Evolutionary conservation across 2,329 filamentous ascomycete species (phyloP).

Genomic region (Fusarium euwallaceae): DNA sequence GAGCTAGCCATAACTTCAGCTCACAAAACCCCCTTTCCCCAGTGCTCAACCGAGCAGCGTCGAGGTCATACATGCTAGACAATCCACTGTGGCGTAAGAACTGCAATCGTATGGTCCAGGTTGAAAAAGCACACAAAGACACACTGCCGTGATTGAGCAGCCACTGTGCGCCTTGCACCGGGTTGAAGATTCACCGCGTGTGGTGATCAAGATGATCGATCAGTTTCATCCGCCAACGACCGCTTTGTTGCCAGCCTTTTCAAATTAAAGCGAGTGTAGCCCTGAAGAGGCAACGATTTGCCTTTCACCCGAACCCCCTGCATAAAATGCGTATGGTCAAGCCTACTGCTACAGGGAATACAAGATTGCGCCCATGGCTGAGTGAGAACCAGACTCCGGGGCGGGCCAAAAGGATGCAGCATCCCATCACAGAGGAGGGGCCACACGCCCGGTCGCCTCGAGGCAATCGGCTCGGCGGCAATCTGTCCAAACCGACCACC

Average conservation of each 20-base stretch:
- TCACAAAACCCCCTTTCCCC: not conserved
- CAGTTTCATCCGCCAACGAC: not conserved
- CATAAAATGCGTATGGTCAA: not conserved
- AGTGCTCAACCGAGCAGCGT: not conserved
- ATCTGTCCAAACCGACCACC: not conserved
- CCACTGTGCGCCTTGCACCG: not conserved
- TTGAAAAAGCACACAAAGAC: not conserved
- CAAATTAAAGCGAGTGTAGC: not conserved
- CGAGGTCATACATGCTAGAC: not conserved
- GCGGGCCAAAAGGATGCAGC: not conserved
- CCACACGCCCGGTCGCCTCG: constrained; percentile 15
- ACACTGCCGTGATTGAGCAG: not conserved
- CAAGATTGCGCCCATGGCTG: not conserved
- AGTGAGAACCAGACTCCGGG: not conserved
- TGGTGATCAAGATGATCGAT: not conserved
- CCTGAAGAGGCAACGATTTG: not conserved
- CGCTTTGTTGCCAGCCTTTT: not conserved
- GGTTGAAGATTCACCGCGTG: not conserved
- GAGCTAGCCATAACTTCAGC: not conserved
- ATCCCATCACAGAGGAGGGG: not conserved
- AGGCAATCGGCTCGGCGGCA: constrained; percentile 1
- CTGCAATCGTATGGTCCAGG: not conserved
- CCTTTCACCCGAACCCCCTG: not conserved
- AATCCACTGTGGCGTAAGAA: not conserved
- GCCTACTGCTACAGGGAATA: not conserved